These are phyloP conservation scores for Neolentinus lepideus DNA, from an alignment of 1,284 basidiomycete genomes.

Conservation along the genomic window DNA sequence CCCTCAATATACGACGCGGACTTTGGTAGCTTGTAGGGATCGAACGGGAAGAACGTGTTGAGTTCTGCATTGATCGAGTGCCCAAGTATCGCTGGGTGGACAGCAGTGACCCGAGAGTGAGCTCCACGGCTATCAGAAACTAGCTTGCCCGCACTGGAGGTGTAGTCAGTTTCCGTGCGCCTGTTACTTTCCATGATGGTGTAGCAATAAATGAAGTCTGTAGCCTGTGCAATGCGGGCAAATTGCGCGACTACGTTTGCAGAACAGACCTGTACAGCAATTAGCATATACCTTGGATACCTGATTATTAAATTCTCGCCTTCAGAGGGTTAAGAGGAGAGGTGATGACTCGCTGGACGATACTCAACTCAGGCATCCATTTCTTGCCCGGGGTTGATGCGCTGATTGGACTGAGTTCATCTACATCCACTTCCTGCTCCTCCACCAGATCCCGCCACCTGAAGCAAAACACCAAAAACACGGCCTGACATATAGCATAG, in stretches of 20 bases:
- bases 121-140: neutral
- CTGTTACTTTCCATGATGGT: conserved; percentile 87
- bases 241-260: conserved; percentile 90
- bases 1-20: conserved; percentile 63
- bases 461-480: conserved; percentile 98
- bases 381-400: conserved; percentile 34
- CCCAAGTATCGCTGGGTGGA: conserved; percentile 26
- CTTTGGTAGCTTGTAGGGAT: conserved; percentile 87
- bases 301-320: conserved; percentile 35
- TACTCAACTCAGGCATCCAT: conserved; percentile 82
- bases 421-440: conserved; percentile 45
- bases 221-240: conserved; percentile 87
- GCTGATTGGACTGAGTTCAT: conserved; percentile 26
- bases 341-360: conserved; percentile 78
- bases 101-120: conserved; percentile 1
- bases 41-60: conserved; percentile 97
- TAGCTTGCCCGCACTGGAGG: conserved; percentile 1
- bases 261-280: conserved; percentile 70
- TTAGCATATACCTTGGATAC: neutral
- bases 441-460: conserved; percentile 86
- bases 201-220: conserved; percentile 93
- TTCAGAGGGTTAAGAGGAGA: conserved; percentile 88
- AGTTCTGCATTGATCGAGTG: conserved; percentile 60
- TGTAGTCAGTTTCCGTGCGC: conserved; percentile 34
- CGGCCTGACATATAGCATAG: conserved; percentile 90